These are phyloP conservation scores for Mycena albidolilacea DNA, from an alignment of 768 basidiomycete genomes.

Conservation along the genomic window DNA sequence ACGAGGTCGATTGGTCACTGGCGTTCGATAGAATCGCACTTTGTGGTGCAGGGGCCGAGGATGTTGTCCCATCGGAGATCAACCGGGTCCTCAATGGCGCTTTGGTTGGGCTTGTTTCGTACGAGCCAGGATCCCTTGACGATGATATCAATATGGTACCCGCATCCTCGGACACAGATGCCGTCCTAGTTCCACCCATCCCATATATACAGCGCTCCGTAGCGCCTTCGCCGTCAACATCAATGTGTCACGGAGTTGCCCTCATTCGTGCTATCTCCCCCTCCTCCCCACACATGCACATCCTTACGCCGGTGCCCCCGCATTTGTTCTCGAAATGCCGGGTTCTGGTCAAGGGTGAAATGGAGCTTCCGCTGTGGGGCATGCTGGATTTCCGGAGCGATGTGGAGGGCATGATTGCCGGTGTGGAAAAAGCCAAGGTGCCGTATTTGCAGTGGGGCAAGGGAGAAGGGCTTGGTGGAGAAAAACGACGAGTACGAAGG, in stretches of 20 bases:
- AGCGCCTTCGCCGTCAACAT: constrained; percentile 70
- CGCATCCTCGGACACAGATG: neutral
- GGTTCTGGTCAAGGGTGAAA: constrained; percentile 86
- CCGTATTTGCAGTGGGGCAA: constrained; percentile 89
- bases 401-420: constrained; percentile 56
- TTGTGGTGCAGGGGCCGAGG: constrained; percentile 82
- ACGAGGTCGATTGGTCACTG: constrained; percentile 71
- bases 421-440: constrained; percentile 68
- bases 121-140: constrained; percentile 60
- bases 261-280: constrained; percentile 73
- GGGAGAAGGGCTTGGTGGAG: constrained; percentile 79
- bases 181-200: constrained; percentile 42
- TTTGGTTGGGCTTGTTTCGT: constrained; percentile 81
- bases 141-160: constrained; percentile 38
- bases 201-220: constrained; percentile 73
- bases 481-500: constrained; percentile 80
- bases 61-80: constrained; percentile 81
- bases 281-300: constrained; percentile 67
- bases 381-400: constrained; percentile 79
- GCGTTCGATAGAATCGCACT: constrained; percentile 79
- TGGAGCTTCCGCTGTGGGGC: constrained; percentile 90
- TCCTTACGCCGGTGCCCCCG: constrained; percentile 85
- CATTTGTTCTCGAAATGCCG: constrained; percentile 57
- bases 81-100: constrained; percentile 82
- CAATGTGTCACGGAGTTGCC: constrained; percentile 82